Evolutionary conservation across 2,329 filamentous ascomycete genomes (phyloP).

Genomic region (Fonsecaea pedrosoi): DNA sequence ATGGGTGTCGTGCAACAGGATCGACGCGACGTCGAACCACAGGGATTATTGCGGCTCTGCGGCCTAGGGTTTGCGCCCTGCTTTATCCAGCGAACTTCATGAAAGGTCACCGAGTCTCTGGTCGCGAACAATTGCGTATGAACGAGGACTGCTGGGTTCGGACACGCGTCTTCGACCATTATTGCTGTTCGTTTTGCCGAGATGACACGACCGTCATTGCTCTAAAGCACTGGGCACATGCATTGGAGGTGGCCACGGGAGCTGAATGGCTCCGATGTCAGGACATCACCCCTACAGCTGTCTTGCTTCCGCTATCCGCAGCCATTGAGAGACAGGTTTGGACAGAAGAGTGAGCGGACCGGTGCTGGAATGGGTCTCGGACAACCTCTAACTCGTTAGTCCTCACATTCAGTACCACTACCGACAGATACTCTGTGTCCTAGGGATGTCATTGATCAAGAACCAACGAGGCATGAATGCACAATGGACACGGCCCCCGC

Average conservation of each 20-base stretch:
- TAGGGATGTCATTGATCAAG: constrained; percentile 13
- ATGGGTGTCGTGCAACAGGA: not conserved
- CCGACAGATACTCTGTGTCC: not conserved
- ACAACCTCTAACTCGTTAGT: constrained; percentile 20
- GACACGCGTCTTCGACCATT: not conserved
- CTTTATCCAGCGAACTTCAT: not conserved
- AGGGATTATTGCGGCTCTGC: constrained; percentile 14
- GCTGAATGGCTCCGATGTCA: not conserved
- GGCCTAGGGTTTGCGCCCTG: not conserved
- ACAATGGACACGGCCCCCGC: not conserved
- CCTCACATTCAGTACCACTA: not conserved
- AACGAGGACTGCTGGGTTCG: not conserved
- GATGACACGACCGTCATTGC: not conserved
- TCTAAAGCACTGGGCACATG: constrained; percentile 12
- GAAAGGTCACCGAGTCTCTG: not conserved
- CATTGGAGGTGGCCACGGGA: not conserved
- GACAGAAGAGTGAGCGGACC: constrained; percentile 1
- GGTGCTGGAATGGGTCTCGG: constrained; percentile 9
- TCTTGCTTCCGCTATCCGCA: constrained; percentile 17
- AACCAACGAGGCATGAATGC: constrained; percentile 6
- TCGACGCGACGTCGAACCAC: constrained; percentile 10
- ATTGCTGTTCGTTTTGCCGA: not conserved
- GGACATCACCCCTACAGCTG: not conserved
- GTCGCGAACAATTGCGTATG: not conserved
- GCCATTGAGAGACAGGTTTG: constrained; percentile 15